phyloP scores from a whole-genome alignment of 306 rosid species.

The Begonia peltatifolia region DNA sequence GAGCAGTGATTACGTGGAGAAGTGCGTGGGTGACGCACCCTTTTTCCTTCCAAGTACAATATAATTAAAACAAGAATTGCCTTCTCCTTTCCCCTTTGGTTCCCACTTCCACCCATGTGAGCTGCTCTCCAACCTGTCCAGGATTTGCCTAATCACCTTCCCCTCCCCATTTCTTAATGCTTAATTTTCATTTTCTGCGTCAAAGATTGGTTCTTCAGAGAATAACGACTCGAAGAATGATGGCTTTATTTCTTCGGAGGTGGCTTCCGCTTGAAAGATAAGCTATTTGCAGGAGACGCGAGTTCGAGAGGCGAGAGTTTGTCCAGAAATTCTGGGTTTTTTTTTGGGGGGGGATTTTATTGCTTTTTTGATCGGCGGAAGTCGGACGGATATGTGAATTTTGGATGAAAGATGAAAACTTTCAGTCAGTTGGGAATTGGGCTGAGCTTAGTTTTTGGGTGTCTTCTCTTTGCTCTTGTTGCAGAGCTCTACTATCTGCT shows the following conservation, averaged over 20 bases:
- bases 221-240: no score
- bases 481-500: slow-evolving; percentile 71
- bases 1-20: no score
- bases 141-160: slow-evolving; percentile 6
- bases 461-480: slow-evolving; percentile 37
- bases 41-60: no score
- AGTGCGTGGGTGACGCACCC: no score
- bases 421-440: slow-evolving; percentile 46
- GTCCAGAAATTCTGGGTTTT: neutral
- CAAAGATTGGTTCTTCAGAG: neutral
- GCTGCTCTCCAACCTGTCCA: slow-evolving; percentile 29
- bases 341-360: neutral
- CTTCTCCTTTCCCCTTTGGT: no score
- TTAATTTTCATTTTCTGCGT: slow-evolving; percentile 1
- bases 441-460: slow-evolving; percentile 57
- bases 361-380: slow-evolving; percentile 1
- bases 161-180: neutral
- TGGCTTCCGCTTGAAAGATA: neutral
- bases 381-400: slow-evolving; percentile 30
- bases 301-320: neutral
- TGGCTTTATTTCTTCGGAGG: neutral
- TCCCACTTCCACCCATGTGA: slow-evolving; percentile 28
- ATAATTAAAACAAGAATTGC: no score
- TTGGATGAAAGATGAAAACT: slow-evolving; percentile 18
- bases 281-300: no score